Evolutionary conservation across 2,329 filamentous ascomycete species (phyloP), one percentile per base, ranked within the genome.

Genomic region (Aspergillus pseudoviridinutans): DNA sequence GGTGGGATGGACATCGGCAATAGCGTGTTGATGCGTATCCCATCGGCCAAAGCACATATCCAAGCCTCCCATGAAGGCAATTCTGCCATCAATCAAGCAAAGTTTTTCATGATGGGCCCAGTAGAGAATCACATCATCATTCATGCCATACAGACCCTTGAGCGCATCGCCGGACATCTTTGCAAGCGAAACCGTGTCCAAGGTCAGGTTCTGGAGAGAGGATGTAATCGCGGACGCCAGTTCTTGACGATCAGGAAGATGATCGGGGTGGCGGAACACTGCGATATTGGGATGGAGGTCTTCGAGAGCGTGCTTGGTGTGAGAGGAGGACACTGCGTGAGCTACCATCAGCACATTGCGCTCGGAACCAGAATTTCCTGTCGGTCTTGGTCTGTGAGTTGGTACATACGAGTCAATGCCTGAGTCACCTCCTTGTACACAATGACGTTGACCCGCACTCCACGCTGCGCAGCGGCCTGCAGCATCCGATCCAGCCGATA

Each of bases 81-180:
- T 79, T 9, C 81, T 80, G n/a, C 87, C 85, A 71, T 97, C 92
- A 17, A 97, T 78, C 1, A 96, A 71, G 64, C 90, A 91, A 0
- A 96, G 82, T 75, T 97, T 97, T 76, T 97, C 92, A 66, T 96
- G 92, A 66, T 96, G 92, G 2, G 91, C 91, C 92, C 92, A 96
- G 75, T 91, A 96, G 1, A 96, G 77, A 10, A 96, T 88, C 1
- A 92, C 85, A 64, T 89, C 91, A 32, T 92, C 89, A 35, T 85
- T 85, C 51, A 90, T 87, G 54, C 92, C 92, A 68, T 96, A 96
- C 1, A 96, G 75, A 0, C 87, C 85, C 70, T 91, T 90, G 51
- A 96, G 70, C 1, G 88, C 84, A 67, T 94, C 89, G 25, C 81
- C 80, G 0, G 90, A 89, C 47, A 92, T 79, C 65, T 87, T 87